phyloP scores from a whole-genome alignment of 192 early-diverging fungal genomes.

The Jimgerdemannia flammicorona region DNA sequence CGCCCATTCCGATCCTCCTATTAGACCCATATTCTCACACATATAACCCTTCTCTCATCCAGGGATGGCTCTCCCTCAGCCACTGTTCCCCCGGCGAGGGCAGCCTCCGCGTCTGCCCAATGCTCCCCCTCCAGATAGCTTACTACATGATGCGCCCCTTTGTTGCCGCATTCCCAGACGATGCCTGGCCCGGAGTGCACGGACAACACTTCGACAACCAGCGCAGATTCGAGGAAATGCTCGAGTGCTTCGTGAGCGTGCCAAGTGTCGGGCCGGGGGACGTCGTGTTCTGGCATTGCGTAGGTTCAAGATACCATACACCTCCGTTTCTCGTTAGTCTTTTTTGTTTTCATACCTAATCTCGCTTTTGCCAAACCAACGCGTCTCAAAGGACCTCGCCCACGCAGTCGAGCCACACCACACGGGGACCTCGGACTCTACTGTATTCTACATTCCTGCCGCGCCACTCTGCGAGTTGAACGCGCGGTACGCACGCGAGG shows the following conservation, averaged over 20 bases:
- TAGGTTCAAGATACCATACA: no score
- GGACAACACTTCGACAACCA: conserved; percentile 11
- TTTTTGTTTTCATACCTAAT: no score
- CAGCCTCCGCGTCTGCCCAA: conserved; percentile 18
- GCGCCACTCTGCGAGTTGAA: conserved; percentile 22
- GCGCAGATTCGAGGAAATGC: conserved; percentile 13
- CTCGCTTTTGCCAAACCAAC: no score
- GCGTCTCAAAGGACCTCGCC: conserved; percentile 7
- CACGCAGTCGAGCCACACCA: conserved; percentile 23
- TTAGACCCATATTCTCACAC: no score
- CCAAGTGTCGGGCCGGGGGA: conserved; percentile 22
- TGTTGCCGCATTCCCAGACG: not conserved
- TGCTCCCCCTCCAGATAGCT: conserved; percentile 15
- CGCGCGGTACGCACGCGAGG: conserved; percentile 5
- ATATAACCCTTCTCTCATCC: no score
- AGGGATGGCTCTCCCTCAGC: conserved; percentile 24
- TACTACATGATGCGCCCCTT: conserved; percentile 27
- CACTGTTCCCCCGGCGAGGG: conserved; percentile 15
- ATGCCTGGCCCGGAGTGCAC: conserved; percentile 15
- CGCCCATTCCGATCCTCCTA: no score
- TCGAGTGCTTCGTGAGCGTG: conserved; percentile 12
- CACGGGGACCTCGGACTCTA: conserved; percentile 16
- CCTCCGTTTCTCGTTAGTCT: no score
- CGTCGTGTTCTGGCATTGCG: conserved; percentile 24
- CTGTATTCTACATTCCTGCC: conserved; percentile 27